Evolutionary conservation across 345 rosid species (phyloP).

Genomic region (Eucalyptus regnans): DNA sequence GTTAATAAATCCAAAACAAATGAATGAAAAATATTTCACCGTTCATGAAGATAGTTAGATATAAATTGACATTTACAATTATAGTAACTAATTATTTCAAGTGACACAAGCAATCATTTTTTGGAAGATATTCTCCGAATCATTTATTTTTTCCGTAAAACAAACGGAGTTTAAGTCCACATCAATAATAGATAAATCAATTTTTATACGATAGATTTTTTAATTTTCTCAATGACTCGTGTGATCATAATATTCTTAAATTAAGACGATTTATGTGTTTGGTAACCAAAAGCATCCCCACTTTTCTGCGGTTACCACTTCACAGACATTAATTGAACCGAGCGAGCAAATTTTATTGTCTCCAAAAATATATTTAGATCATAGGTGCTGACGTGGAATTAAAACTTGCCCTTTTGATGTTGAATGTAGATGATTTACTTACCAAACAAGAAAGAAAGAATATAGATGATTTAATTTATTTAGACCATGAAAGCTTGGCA

Average conservation of each 20-base stretch:
- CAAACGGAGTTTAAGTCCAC: background rate
- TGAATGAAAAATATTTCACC: background rate
- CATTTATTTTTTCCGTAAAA: background rate
- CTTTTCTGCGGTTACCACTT: background rate
- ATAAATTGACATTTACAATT: background rate
- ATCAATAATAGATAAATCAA: background rate
- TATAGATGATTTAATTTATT: background rate
- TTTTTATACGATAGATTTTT: background rate
- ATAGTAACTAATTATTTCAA: background rate
- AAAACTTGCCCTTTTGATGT: background rate
- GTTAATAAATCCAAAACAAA: no score
- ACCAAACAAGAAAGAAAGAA: no score
- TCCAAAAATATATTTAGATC: background rate
- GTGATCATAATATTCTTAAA: background rate
- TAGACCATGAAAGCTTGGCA: background rate
- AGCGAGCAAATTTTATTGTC: background rate
- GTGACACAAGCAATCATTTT: background rate
- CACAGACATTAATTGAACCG: background rate
- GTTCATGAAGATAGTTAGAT: background rate
- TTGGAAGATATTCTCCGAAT: background rate
- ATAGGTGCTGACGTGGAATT: background rate
- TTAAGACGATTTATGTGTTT: background rate
- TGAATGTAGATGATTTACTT: no score
- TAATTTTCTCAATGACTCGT: background rate
- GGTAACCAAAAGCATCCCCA: background rate